Base-by-base conservation (phyloP, 2,329 filamentous ascomycete species). In the Xylaria sp. region DNA sequence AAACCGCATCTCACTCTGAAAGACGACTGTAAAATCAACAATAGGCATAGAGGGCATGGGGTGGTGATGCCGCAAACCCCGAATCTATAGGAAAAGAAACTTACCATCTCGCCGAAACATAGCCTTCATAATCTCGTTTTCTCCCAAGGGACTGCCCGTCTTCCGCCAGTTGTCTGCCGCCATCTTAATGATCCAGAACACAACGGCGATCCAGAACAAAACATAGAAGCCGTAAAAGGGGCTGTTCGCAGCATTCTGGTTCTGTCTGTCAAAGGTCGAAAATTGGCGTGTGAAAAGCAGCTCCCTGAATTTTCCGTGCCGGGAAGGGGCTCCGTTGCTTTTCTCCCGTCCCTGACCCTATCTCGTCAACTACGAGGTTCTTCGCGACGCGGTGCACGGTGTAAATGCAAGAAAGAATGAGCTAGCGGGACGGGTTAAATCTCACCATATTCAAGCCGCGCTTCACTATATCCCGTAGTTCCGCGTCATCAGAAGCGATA, bases 151-250 rank as follows among this genome's bases (percentile, higher is more conserved):
- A 65, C 85, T 92, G 41, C 92, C 92, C 72, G 91, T 86, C n/a
- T 83, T 82, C 69, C 85, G 85, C 85, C 89, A 94, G 75, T 94
- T 94, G 49, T 88, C 84, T 39, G 88, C 87, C 0, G 86, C 90
- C 57, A 92, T 89, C 76, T 89, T 89, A 41, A 91, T 75, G 67
- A 94, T 86, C 73, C 91, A 86, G 52, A 94, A 78, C 7, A 86
- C 85, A 70, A 93, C 89, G 9, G 86, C 85, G 56, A 94, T 86
- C 92, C 92, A 94, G 78, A 94, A 94, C 0, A 95, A 82, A 0
- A 90, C 92, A 75, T 92, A 94, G 81, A 94, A 94, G 36, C 92
- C 92, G 77, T 92, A 89, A 74, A 94, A 94, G 0, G 90, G 90
- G 51, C 89, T 93, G 57, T 90, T 89, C 3, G 87, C 85, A 1